Base-by-base conservation (phyloP, 805 yeast species). In the Millerozyma acaciae region DNA sequence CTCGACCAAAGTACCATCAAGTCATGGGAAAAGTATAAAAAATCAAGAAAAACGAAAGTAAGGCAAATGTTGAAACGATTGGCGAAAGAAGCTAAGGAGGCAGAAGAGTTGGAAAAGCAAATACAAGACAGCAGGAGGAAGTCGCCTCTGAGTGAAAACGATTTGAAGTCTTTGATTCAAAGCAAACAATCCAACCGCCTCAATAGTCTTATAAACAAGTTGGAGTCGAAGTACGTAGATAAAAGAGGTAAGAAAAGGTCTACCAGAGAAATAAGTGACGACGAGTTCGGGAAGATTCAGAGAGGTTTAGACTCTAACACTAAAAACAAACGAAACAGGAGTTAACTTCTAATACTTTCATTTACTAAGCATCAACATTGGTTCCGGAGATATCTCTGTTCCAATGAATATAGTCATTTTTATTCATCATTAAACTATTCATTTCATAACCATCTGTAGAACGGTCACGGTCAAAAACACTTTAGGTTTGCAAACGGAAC, bases 21-120 rank as follows among this genome's bases (percentile, higher is more conserved):
- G 30, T 61, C 74, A 39, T 84, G 77, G 70, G 63, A 57, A 5
- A 60, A 60, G 26, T 80, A 80, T 54, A 57, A 62, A 18, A 68
- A 70, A 37, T 68, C 74, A 2, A 61, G 84, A 23, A 57, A 62
- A 29, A 55, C 69, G 9, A 62, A 63, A 44, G 72, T 76, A 23
- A 64, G 61, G 44, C 72, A 69, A 44, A 68, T 75, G 46, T 45
- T 65, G 32, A 73, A 75, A 37, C 58, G 64, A 30, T 62, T 75
- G 40, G 78, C 77, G 9, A 77, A 72, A 40, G 88, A 83, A 46
- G 81, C 87, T 2, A 67, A 68, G 39, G 80, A 80, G 48, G 85
- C 84, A 0, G 75, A 70, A 38, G 63, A 61, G 40, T 50, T 73
- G 42, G 67, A 69, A 42, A 51, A 60, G 38, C 55, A 59, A 42